Evolutionary conservation across 176 grass and related monocot species (phyloP).

Genomic region (Leersia perrieri): DNA sequence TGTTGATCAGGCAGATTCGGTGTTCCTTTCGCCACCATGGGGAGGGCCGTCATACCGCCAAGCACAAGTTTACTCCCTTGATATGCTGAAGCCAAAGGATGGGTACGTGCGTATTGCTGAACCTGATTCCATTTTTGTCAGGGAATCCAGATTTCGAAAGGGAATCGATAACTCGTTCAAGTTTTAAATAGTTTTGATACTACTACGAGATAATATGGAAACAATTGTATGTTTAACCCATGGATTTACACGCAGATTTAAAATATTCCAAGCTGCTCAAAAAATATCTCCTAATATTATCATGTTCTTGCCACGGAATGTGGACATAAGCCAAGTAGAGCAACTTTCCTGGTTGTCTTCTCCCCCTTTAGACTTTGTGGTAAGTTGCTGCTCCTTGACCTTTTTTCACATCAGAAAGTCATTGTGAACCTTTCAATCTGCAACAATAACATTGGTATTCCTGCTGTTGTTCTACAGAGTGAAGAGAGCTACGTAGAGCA

Average conservation of each 20-base stretch:
- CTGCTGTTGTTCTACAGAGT: constrained; percentile 27
- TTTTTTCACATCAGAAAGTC: neutral
- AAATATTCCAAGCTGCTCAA: constrained; percentile 56
- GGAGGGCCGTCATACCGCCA: constrained; percentile 65
- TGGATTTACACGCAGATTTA: constrained; percentile 21
- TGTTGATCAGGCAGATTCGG: constrained; percentile 47
- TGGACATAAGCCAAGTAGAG: constrained; percentile 55
- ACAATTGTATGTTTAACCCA: neutral
- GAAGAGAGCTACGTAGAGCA: constrained; percentile 45
- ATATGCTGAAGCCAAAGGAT: constrained; percentile 63
- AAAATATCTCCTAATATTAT: constrained; percentile 56
- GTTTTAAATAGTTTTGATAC: neutral
- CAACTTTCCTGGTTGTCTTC: constrained; percentile 63
- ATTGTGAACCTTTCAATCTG: neutral
- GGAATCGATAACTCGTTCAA: neutral
- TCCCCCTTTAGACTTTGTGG: constrained; percentile 60
- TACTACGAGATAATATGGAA: too few species aligned
- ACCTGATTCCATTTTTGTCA: too few species aligned
- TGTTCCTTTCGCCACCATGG: constrained; percentile 86
- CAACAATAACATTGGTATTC: neutral
- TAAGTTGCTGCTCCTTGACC: neutral
- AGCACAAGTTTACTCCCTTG: constrained; percentile 50
- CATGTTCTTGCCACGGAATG: constrained; percentile 69
- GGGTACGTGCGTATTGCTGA: constrained; percentile 38
- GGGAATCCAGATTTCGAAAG: too few species aligned